These are phyloP conservation scores for Stentor coeruleus DNA, from an alignment of 73 alveolate species.

Conservation along the genomic window DNA sequence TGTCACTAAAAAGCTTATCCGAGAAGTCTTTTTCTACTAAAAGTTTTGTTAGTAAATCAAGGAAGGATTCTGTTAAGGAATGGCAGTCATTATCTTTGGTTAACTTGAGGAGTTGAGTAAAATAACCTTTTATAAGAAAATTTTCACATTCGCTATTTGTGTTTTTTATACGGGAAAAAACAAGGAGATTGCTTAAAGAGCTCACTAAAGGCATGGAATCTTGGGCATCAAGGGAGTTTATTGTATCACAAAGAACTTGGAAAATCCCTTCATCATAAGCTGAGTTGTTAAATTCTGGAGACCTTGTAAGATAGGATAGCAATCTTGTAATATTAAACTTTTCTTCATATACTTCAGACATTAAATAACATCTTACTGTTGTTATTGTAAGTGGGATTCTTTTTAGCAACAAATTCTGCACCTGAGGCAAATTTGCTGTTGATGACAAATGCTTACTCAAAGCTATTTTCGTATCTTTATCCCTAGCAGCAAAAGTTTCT, in stretches of 20 bases:
- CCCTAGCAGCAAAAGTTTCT: not conserved
- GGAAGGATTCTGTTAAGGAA: not conserved
- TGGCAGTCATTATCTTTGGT: constrained; percentile 6
- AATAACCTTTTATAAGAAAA: not conserved
- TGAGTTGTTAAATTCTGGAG: not conserved
- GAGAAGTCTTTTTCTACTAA: constrained; percentile 26
- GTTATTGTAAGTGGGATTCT: not conserved
- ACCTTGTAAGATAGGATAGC: not conserved
- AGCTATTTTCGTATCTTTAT: constrained; percentile 6
- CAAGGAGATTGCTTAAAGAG: not conserved
- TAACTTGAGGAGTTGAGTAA: not conserved
- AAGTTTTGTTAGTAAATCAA: not conserved
- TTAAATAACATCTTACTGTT: not conserved
- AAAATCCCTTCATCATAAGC: constrained; percentile 21
- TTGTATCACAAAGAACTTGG: not conserved
- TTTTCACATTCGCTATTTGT: not conserved
- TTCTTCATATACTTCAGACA: not conserved
- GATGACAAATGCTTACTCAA: constrained; percentile 14
- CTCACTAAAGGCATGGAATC: constrained; percentile 11
- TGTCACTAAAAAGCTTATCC: constrained; percentile 11
- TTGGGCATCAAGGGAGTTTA: not conserved
- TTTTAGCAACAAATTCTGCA: constrained; percentile 1
- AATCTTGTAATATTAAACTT: constrained; percentile 10
- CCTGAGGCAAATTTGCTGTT: constrained; percentile 11
- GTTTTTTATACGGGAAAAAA: not conserved